Conservation (phyloP, 2,329 filamentous ascomycete genomes). For the Colletotrichum sp. region DNA sequence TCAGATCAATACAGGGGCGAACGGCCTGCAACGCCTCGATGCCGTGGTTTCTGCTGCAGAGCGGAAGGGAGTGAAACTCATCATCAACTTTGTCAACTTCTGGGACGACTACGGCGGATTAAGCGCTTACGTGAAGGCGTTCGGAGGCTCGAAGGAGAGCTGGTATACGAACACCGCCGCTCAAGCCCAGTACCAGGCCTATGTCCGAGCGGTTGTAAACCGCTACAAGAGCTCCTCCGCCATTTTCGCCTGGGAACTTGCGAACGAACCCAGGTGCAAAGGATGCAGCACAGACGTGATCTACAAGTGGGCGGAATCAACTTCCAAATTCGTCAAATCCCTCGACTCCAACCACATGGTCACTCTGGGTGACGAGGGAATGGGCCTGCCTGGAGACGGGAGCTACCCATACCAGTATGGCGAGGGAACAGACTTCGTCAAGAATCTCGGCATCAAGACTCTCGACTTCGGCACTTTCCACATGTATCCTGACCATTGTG, state of each 20-base stretch:
- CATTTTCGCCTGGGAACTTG: slow-evolving; percentile 61
- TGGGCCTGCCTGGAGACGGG: slow-evolving; percentile 52
- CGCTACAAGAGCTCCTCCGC: slow-evolving; percentile 52
- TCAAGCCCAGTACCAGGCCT: slow-evolving; percentile 60
- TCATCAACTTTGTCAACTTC: slow-evolving; percentile 71
- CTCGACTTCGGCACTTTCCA: slow-evolving; percentile 51
- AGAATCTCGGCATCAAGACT: slow-evolving; percentile 55
- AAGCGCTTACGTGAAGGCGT: slow-evolving; percentile 62
- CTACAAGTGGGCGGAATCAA: slow-evolving; percentile 64
- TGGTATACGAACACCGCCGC: slow-evolving; percentile 63
- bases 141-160: slow-evolving; percentile 54
- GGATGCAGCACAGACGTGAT: slow-evolving; percentile 64
- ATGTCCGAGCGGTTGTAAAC: slow-evolving; percentile 53
- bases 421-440: slow-evolving; percentile 58
- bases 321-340: slow-evolving; percentile 67
- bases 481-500: slow-evolving; percentile 33
- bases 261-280: slow-evolving; percentile 64
- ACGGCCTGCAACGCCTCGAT: slow-evolving; percentile 67
- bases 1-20: slow-evolving; percentile 66
- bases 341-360: slow-evolving; percentile 69
- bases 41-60: slow-evolving; percentile 67
- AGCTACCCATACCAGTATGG: slow-evolving; percentile 55
- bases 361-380: slow-evolving; percentile 63
- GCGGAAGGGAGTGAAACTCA: slow-evolving; percentile 64
- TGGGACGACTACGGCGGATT: slow-evolving; percentile 72